These are phyloP conservation scores for Paramyrothecium roridum DNA, from an alignment of 2,329 filamentous ascomycete species.

Conservation along the genomic window DNA sequence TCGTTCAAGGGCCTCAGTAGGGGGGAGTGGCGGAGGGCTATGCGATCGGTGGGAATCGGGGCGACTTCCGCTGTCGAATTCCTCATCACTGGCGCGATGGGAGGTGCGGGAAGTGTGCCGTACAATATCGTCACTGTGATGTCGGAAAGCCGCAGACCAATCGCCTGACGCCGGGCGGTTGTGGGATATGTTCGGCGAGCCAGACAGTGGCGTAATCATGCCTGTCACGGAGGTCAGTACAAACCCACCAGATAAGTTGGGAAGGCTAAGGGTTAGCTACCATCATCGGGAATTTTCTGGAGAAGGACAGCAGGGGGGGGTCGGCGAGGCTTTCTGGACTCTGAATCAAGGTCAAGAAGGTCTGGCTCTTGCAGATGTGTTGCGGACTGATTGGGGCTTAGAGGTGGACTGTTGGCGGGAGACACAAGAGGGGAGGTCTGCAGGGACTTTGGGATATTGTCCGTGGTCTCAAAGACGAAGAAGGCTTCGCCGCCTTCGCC, in stretches of 20 bases:
- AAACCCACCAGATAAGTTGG: constrained; percentile 7
- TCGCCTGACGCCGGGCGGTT: constrained; percentile 47
- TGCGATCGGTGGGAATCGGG: constrained; percentile 56
- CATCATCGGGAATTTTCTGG: constrained; percentile 21
- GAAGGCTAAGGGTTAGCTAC: constrained; percentile 11
- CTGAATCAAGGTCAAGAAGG: constrained; percentile 61
- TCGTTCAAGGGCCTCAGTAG: constrained; percentile 74
- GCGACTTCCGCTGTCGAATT: constrained; percentile 28
- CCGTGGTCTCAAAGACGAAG: constrained; percentile 95
- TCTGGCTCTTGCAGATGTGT: constrained; percentile 63
- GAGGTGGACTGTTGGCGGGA: constrained; percentile 79
- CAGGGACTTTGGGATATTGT: constrained; percentile 85
- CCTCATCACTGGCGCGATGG: constrained; percentile 30
- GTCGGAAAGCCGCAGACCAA: constrained; percentile 44
- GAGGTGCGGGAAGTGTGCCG: constrained; percentile 40
- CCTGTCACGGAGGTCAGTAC: constrained; percentile 25
- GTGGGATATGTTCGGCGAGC: constrained; percentile 47
- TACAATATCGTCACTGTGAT: constrained; percentile 54
- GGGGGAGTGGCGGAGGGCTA: constrained; percentile 73
- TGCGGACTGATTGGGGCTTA: constrained; percentile 34
- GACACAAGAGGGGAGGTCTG: constrained; percentile 95
- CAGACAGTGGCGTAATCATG: constrained; percentile 49
- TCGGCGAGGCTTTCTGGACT: constrained; percentile 29
- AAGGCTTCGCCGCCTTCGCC: constrained; percentile 97
- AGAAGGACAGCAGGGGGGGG: constrained; percentile 43